Conservation (phyloP, 1,139 yeast genomes). For the Tardiomyces depauwii region DNA sequence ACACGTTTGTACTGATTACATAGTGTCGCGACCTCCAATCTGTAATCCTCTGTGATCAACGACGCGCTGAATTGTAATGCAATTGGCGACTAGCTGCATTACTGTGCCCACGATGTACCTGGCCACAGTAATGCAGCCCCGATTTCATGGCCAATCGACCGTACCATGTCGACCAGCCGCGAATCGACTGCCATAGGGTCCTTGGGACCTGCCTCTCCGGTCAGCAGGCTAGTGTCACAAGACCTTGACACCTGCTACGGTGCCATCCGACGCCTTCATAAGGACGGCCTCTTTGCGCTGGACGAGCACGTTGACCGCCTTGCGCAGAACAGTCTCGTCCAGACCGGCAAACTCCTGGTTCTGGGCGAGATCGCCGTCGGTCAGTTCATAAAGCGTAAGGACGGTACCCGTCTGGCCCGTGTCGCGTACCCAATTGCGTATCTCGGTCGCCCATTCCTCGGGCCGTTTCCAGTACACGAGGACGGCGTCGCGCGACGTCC, state of each 20-base stretch:
- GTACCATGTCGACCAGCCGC: too few species aligned
- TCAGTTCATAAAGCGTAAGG: conserved; percentile 70
- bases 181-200: too few species aligned
- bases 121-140: too few species aligned
- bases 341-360: conserved; percentile 51
- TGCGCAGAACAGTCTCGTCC: conserved; percentile 45
- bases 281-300: conserved; percentile 39
- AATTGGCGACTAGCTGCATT: too few species aligned
- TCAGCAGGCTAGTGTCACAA: conserved; percentile 1
- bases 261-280: conserved; percentile 24
- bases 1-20: too few species aligned
- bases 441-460: conserved; percentile 64
- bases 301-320: conserved; percentile 47
- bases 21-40: too few species aligned
- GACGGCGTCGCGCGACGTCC: conserved; percentile 22
- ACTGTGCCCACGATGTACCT: too few species aligned
- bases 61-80: too few species aligned
- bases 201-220: too few species aligned
- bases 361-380: conserved; percentile 49
- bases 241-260: conserved; percentile 25
- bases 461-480: conserved; percentile 60
- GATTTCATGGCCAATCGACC: too few species aligned
- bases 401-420: conserved; percentile 74
- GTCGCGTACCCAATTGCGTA: conserved; percentile 51
- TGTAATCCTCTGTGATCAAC: too few species aligned